phyloP scores from a whole-genome alignment of 257 asterid genomes.

The Anisodus acutangulus region DNA sequence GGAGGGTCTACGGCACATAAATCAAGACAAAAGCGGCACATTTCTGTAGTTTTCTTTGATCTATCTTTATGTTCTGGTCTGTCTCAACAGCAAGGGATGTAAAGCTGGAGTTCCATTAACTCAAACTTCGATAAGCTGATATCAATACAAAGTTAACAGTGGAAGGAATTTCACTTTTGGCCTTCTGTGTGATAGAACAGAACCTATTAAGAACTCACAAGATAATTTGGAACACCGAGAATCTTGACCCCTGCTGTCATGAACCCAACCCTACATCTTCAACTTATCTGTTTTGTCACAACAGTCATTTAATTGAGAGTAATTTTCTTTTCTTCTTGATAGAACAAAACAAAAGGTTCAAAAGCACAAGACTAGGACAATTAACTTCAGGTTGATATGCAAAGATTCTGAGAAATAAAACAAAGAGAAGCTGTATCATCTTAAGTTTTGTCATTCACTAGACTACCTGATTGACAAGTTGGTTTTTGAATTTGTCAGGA shows the following conservation, averaged over 20 bases:
- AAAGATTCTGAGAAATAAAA: neutral
- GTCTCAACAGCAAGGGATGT: neutral
- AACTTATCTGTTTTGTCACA: neutral
- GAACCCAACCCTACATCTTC: slow-evolving; percentile 5
- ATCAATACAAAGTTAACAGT: neutral
- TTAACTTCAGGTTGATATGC: slow-evolving; percentile 5
- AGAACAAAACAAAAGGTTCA: slow-evolving; percentile 11
- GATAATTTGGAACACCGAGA: neutral
- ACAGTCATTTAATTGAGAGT: neutral
- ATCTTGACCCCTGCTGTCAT: slow-evolving; percentile 5
- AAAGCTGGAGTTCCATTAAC: neutral
- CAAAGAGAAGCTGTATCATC: neutral
- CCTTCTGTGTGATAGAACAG: neutral
- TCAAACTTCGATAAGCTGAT: slow-evolving; percentile 15
- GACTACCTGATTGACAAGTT: slow-evolving; percentile 79
- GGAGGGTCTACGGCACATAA: slow-evolving; percentile 5
- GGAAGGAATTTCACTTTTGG: neutral
- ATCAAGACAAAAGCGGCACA: slow-evolving; percentile 24
- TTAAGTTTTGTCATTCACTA: neutral
- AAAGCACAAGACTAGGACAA: neutral
- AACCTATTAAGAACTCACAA: neutral
- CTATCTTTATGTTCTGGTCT: neutral
- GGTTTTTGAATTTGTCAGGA: slow-evolving; percentile 92
- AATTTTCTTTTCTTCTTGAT: neutral
- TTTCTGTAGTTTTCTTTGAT: neutral